These are phyloP conservation scores for Capronia epimyces DNA, from an alignment of 2,329 filamentous ascomycete species.

Conservation along the genomic window DNA sequence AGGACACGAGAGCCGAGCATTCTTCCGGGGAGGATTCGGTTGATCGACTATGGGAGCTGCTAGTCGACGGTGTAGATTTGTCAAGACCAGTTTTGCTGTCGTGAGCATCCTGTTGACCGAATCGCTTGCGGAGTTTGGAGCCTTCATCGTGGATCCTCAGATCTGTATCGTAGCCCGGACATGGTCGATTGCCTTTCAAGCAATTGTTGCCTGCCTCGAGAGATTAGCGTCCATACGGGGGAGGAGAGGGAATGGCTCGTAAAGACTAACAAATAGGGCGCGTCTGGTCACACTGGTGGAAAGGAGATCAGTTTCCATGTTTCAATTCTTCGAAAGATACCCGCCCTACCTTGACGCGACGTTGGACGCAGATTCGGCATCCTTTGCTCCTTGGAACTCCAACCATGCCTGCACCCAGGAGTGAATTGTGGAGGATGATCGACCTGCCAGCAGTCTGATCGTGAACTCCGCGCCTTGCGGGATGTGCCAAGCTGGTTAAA, in stretches of 20 bases:
- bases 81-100: slow-evolving; percentile 19
- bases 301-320: background rate
- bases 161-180: slow-evolving; percentile 32
- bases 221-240: background rate
- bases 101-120: slow-evolving; percentile 17
- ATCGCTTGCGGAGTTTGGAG: slow-evolving; percentile 33
- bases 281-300: slow-evolving; percentile 31
- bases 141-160: slow-evolving; percentile 39
- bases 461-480: too few species aligned
- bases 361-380: slow-evolving; percentile 38
- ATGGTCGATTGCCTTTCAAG: slow-evolving; percentile 31
- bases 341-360: slow-evolving; percentile 33
- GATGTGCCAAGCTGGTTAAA: too few species aligned
- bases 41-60: slow-evolving; percentile 31
- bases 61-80: slow-evolving; percentile 31
- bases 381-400: slow-evolving; percentile 41
- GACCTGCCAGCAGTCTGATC: background rate
- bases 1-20: slow-evolving; percentile 20
- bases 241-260: background rate
- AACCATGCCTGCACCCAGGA: slow-evolving; percentile 34
- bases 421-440: background rate
- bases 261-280: slow-evolving; percentile 24
- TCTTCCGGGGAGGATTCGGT: slow-evolving; percentile 31
- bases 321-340: background rate
- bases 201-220: slow-evolving; percentile 29